phyloP scores from a whole-genome alignment of 352 stramenopile genomes.

The Globisporangium rhizosaccharum region DNA sequence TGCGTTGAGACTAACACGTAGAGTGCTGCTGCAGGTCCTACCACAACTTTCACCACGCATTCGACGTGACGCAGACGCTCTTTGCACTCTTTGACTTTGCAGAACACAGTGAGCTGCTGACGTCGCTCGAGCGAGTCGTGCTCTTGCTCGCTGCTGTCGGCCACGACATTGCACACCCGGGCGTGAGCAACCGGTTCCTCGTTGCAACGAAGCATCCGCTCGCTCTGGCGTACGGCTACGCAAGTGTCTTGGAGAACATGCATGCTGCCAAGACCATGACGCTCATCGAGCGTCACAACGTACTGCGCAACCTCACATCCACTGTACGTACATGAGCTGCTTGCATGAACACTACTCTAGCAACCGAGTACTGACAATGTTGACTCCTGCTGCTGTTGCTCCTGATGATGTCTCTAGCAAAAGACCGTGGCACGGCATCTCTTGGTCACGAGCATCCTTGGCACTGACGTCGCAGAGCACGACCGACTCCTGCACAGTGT shows the following conservation, averaged over 20 bases:
- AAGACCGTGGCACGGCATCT: constrained; percentile 18
- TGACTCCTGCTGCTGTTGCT: neutral
- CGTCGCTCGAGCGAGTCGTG: constrained; percentile 16
- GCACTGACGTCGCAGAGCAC: constrained; percentile 19
- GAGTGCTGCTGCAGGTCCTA: constrained; percentile 10
- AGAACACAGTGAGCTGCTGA: constrained; percentile 6
- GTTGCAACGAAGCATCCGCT: constrained; percentile 16
- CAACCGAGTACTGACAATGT: neutral
- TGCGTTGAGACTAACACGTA: neutral
- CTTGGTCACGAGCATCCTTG: constrained; percentile 21
- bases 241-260: constrained; percentile 23
- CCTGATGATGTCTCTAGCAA: neutral
- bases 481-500: constrained; percentile 14
- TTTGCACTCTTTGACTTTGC: constrained; percentile 21
- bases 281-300: constrained; percentile 10
- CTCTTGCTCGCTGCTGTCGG: constrained; percentile 20
- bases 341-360: neutral
- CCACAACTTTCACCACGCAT: constrained; percentile 26
- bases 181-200: constrained; percentile 24
- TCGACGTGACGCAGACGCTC: constrained; percentile 27
- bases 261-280: constrained; percentile 22
- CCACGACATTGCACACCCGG: constrained; percentile 25
- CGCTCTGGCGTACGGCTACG: constrained; percentile 12
- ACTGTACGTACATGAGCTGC: constrained; percentile 5
- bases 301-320: constrained; percentile 11